A percentile compares a stretch with the other conserved stretches of the same genome.
Evolutionary conservation across 306 rosid species (phyloP).

Genomic region (Clitoria ternatea): DNA sequence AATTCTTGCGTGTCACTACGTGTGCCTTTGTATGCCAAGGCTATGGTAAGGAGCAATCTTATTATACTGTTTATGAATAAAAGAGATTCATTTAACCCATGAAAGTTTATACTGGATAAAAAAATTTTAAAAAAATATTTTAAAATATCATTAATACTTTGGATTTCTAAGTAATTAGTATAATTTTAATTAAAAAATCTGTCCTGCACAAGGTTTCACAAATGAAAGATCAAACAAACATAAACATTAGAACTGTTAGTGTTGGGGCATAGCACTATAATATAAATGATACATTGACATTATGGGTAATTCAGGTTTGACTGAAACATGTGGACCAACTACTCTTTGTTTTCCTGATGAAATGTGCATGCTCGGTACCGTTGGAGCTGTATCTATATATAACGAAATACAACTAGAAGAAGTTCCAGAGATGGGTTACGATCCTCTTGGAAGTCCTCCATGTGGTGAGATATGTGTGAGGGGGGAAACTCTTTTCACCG

Average conservation of each 20-base stretch:
- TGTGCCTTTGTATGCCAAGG: conserved; percentile 89
- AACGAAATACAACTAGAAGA: conserved; percentile 72
- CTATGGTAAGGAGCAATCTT: conserved; percentile 52
- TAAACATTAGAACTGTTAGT: background rate
- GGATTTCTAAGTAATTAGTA: too few species aligned
- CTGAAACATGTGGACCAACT: conserved; percentile 83
- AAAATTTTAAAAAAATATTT: too few species aligned
- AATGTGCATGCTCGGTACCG: conserved; percentile 84
- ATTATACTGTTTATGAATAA: too few species aligned
- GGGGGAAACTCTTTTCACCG: conserved; percentile 65
- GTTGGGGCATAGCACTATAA: background rate
- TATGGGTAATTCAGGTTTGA: conserved; percentile 60
- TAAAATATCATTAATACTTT: too few species aligned
- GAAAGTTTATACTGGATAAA: too few species aligned
- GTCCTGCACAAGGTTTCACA: too few species aligned
- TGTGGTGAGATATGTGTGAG: conserved; percentile 80
- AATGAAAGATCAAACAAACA: background rate
- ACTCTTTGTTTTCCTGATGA: conserved; percentile 84
- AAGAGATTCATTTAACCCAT: too few species aligned
- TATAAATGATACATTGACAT: background rate
- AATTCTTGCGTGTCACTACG: conserved; percentile 82
- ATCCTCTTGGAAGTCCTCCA: conserved; percentile 71
- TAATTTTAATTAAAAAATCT: too few species aligned
- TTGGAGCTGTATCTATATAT: conserved; percentile 50
- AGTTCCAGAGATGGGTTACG: conserved; percentile 87